Evolutionary conservation across 2,329 filamentous ascomycete species (phyloP), one percentile per base, ranked within the genome.

Genomic region (Hypoxylon sp.): DNA sequence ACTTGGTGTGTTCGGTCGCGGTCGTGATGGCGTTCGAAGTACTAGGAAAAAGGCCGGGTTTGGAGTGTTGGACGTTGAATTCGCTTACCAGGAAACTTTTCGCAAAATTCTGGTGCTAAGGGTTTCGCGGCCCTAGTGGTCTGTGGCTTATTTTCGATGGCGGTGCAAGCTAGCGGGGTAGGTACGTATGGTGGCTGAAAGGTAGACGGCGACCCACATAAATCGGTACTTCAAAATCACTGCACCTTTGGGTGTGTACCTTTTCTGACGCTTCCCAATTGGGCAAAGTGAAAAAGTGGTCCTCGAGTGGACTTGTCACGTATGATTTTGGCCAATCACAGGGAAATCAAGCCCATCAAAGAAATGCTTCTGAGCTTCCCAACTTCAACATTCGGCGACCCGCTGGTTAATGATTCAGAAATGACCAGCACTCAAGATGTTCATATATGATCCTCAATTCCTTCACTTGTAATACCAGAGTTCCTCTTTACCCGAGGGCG

Each of bases 1-100:
- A 82, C 79, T 76, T 75, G 70, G 21, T 73, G 50, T 73, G 78
- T 82, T 81, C 82, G 82, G 79, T 81, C 71, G 60, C 45, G 81
- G 77, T 80, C 80, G 78, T 82, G 79, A 73, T 74, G 63, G 58
- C 64, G 72, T 59, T 65, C 71, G 72, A 74, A 65, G 69, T 68
- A 43, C 38, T 43, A 68, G 70, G 69, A 70, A 74, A 68, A 72
- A 61, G 62, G 59, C 68, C 73, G 70, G 69, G 63, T 65, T 62
- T 51, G 28, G 36, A 69, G 67, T 71, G 67, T 72, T 74, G 69
- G 68, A 75, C 65, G 70, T 70, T 70, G 60, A 68, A 69, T 74
- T 75, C 71, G 74, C 73, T 72, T 73, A 73, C 60, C 69, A 72
- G 63, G 72, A 72, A 74, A 63, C 50, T 74, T 76, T 74, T 73